A percentile compares a stretch with the other conserved stretches of the same genome.
phyloP scores from a whole-genome alignment of 2,329 filamentous ascomycete species.

The Phoma herbarum region DNA sequence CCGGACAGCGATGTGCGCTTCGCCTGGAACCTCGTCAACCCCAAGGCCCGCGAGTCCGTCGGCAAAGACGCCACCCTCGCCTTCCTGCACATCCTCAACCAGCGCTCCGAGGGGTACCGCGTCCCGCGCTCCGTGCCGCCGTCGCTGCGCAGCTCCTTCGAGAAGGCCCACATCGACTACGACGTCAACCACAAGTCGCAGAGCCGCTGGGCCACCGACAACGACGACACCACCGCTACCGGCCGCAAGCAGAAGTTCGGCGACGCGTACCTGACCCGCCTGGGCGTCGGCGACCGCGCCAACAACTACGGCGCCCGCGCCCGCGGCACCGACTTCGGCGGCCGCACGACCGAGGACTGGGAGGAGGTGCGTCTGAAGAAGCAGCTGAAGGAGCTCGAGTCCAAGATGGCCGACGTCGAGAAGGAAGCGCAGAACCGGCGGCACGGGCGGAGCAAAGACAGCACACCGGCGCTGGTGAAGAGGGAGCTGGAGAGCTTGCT shows the following conservation, averaged over 20 bases:
- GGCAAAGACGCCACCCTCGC: conserved; percentile 95
- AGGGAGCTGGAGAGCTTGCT: conserved; percentile 91
- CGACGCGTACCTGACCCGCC: conserved; percentile 90
- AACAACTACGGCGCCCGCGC: conserved; percentile 71
- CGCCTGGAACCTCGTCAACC: conserved; percentile 98
- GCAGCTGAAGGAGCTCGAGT: conserved; percentile 87
- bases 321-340: conserved; percentile 88
- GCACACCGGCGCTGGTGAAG: conserved; percentile 90
- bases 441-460: conserved; percentile 68
- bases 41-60: conserved; percentile 80
- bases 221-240: conserved; percentile 81
- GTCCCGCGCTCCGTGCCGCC: conserved; percentile 92
- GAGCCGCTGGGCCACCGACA: conserved; percentile 80
- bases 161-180: conserved; percentile 97
- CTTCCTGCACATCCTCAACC: conserved; percentile 96
- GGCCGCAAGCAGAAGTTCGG: conserved; percentile 97
- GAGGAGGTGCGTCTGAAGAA: conserved; percentile 96
- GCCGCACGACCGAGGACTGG: conserved; percentile 89
- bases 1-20: conserved; percentile 83
- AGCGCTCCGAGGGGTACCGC: conserved; percentile 92
- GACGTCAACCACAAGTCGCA: conserved; percentile 81
- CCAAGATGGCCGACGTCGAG: conserved; percentile 85
- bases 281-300: conserved; percentile 79
- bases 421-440: conserved; percentile 69
- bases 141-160: conserved; percentile 88